Evolutionary conservation across 1,284 basidiomycete genomes (phyloP), one percentile per base, ranked within the genome.

Genomic region (Trichosporon sp.): DNA sequence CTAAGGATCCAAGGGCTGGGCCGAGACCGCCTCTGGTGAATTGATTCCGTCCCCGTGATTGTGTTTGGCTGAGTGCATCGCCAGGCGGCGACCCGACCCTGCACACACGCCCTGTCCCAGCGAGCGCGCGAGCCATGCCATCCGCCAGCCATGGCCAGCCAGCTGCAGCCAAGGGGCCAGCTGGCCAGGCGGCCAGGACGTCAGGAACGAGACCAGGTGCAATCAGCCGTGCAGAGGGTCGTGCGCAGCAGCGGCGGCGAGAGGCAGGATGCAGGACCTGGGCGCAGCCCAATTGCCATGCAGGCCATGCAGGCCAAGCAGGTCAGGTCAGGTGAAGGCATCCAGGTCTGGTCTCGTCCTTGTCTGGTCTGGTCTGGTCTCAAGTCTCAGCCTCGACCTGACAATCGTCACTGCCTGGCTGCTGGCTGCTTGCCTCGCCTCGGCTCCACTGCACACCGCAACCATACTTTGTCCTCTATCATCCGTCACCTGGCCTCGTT

Each of bases 41-140:
- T 54, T 54, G 51, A 54, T 54, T 54, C 51, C 51, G 51, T 54
- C 51, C 19, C 21, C 51, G 51, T 26, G 51, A 54, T 54, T 26
- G 19, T 54, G 51, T 54, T 26, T 54, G 51, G 51, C 19, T 54
- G 51, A 26, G 46, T 19, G 46, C 19, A 19, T 19, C 5, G 46
- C 46, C 16, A 19, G 19, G 51, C 19, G 10, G 19, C 19, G 19
- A 10, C 19, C 6, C 6, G 51, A 21, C 51, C 51, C 51, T 54
- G n/a, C 19, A 54, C 19, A 54, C 51, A 21, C 19, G n/a, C 51
- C 51, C 51, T 54, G 51, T 37, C 35, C 35, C 35, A 37, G 35
- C 35, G 6, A 37, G 35, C 26, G 26, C 26, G 26, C 26, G 26
- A 26, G 26, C 26, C 26, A 26, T 26, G 26, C 26, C 26, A 26